These are phyloP conservation scores for Tuber borchii DNA, from an alignment of 495 filamentous ascomycete species.

Conservation along the genomic window DNA sequence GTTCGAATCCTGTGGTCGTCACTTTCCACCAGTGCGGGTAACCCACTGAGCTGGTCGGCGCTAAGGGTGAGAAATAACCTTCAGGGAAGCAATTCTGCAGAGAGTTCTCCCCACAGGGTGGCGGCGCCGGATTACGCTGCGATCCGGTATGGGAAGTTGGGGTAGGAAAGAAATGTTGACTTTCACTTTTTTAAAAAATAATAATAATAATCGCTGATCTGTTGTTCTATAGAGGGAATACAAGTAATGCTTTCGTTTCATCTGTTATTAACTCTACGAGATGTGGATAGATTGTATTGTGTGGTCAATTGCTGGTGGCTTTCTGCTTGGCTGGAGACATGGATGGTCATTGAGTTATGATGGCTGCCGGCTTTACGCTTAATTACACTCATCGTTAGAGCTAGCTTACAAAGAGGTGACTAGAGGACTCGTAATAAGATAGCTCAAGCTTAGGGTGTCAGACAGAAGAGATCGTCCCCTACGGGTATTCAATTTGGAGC, in stretches of 20 bases:
- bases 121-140: slow-evolving; percentile 39
- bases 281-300: too few relatives aligned
- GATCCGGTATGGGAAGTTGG: slow-evolving; percentile 35
- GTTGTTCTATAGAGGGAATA: too few relatives aligned
- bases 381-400: not conserved
- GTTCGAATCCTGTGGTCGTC: slow-evolving; percentile 41
- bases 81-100: slow-evolving; percentile 42
- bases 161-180: slow-evolving; percentile 24
- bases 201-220: too few relatives aligned
- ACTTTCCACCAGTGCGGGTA: slow-evolving; percentile 32
- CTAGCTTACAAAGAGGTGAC: not conserved
- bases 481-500: not conserved
- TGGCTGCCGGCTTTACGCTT: not conserved
- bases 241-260: not conserved
- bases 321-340: not conserved
- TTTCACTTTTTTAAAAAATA: slow-evolving; percentile 32
- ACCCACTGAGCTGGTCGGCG: slow-evolving; percentile 30
- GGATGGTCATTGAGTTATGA: not conserved
- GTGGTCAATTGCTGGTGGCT: too few relatives aligned
- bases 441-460: not conserved
- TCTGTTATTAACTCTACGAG: too few relatives aligned
- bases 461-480: not conserved
- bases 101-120: slow-evolving; percentile 40
- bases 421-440: not conserved
- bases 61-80: slow-evolving; percentile 40